phyloP scores from a whole-genome alignment of 176 grass and related monocot genomes.

The Alloteropsis semialata region DNA sequence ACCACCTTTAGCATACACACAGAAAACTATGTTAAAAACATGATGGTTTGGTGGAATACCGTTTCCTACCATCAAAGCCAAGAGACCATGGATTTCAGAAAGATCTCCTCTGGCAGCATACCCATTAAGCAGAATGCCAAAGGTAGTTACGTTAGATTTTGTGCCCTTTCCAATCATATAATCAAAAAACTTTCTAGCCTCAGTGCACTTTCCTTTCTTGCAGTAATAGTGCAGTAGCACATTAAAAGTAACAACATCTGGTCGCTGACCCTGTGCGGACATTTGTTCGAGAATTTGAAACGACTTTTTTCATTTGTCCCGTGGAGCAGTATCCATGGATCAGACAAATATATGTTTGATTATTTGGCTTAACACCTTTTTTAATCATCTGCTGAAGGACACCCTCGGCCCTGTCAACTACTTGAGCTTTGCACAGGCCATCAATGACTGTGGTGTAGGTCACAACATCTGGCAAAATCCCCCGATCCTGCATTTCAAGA shows the following conservation, averaged over 20 bases:
- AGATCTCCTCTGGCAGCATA: background rate
- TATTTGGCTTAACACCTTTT: too few species aligned
- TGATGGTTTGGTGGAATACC: background rate
- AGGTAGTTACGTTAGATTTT: background rate
- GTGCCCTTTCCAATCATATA: background rate
- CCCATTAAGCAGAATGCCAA: background rate
- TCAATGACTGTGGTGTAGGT: too few species aligned
- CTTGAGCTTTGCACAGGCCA: too few species aligned
- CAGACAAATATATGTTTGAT: background rate
- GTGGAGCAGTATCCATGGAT: background rate
- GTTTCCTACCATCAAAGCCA: background rate
- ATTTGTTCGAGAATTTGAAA: constrained; percentile 13
- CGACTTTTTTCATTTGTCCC: background rate
- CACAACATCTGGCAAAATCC: background rate
- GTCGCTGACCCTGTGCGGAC: background rate
- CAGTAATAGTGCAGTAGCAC: background rate
- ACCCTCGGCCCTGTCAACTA: too few species aligned
- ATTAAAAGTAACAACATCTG: constrained; percentile 6
- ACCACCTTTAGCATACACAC: background rate
- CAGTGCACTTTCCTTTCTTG: background rate
- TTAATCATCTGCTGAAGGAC: too few species aligned
- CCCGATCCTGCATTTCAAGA: background rate
- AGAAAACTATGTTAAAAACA: background rate
- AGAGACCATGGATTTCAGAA: background rate
- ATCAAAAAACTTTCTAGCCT: background rate